Conservation (phyloP, 345 rosid species). For the Pelargonium nanum region DNA sequence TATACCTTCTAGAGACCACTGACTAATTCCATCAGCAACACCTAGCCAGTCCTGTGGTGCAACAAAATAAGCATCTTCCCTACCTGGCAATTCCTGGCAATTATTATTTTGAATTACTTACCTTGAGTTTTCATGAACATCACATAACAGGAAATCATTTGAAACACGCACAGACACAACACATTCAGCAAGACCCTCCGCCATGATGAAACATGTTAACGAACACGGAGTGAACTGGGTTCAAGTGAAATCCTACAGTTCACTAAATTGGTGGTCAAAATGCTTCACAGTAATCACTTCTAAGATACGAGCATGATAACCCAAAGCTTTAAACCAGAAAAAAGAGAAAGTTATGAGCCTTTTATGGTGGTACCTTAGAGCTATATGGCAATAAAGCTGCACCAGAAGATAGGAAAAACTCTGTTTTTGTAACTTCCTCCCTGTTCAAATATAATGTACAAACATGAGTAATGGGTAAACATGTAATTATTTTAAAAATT, state of each 20-base stretch:
- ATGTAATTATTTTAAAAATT: too few species aligned
- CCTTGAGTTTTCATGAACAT: conserved; percentile 9
- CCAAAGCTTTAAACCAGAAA: neutral
- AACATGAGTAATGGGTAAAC: too few species aligned
- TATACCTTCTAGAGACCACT: conserved; percentile 72
- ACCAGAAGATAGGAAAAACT: conserved; percentile 45
- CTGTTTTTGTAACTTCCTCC: conserved; percentile 28
- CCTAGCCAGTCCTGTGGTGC: conserved; percentile 53
- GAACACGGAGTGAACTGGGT: too few species aligned
- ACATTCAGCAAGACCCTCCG: neutral
- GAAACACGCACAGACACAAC: neutral
- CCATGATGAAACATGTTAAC: too few species aligned
- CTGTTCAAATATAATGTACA: conserved; percentile 27
- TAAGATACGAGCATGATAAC: neutral
- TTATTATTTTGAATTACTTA: conserved; percentile 50
- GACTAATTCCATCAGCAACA: conserved; percentile 64
- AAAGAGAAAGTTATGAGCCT: conserved; percentile 2
- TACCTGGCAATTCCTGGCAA: conserved; percentile 88
- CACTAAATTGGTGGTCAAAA: too few species aligned
- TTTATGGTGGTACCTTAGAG: conserved; percentile 34
- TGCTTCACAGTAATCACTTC: neutral
- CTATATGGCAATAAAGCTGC: conserved; percentile 46
- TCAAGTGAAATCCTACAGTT: too few species aligned
- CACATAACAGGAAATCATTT: neutral
- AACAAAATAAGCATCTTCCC: conserved; percentile 66